phyloP scores from a whole-genome alignment of 441 rosid genomes.

The Isatis lusitanica region DNA sequence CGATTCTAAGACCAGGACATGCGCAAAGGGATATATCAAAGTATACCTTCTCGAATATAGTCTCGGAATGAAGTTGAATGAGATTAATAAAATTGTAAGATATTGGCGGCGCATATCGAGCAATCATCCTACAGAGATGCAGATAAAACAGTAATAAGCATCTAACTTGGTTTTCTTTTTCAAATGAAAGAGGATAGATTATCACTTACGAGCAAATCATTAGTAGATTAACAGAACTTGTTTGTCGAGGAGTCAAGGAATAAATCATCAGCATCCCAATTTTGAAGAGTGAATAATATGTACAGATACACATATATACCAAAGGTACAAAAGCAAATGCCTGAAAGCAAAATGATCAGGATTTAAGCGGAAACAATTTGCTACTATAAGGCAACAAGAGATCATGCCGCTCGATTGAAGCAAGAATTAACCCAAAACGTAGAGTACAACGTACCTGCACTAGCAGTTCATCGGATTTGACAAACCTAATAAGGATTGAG shows the following conservation, averaged over 20 bases:
- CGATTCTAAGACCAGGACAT: slow-evolving; percentile 8
- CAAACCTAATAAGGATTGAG: slow-evolving; percentile 82
- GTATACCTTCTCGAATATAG: slow-evolving; percentile 85
- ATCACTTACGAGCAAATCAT: slow-evolving; percentile 97
- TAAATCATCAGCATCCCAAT: slow-evolving; percentile 97
- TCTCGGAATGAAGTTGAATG: slow-evolving; percentile 59
- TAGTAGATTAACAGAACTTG: slow-evolving; percentile 94
- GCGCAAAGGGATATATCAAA: neutral
- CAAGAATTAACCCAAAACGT: neutral
- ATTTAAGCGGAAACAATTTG: slow-evolving; percentile 2
- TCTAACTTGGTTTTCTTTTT: neutral
- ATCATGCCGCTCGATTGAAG: neutral
- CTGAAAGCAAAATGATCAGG: slow-evolving; percentile 43
- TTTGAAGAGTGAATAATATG: slow-evolving; percentile 92
- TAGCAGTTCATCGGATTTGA: slow-evolving; percentile 73
- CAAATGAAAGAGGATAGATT: neutral
- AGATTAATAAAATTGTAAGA: slow-evolving; percentile 96
- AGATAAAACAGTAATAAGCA: slow-evolving; percentile 22
- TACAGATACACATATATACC: slow-evolving; percentile 98
- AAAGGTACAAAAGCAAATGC: slow-evolving; percentile 90
- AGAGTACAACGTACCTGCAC: slow-evolving; percentile 66
- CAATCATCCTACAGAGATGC: slow-evolving; percentile 78
- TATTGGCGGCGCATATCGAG: slow-evolving; percentile 96
- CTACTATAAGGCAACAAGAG: neutral
- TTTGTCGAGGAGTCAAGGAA: slow-evolving; percentile 94